Base-by-base conservation (phyloP, 148 eudicot genomes). In the Euryodendron excelsum region DNA sequence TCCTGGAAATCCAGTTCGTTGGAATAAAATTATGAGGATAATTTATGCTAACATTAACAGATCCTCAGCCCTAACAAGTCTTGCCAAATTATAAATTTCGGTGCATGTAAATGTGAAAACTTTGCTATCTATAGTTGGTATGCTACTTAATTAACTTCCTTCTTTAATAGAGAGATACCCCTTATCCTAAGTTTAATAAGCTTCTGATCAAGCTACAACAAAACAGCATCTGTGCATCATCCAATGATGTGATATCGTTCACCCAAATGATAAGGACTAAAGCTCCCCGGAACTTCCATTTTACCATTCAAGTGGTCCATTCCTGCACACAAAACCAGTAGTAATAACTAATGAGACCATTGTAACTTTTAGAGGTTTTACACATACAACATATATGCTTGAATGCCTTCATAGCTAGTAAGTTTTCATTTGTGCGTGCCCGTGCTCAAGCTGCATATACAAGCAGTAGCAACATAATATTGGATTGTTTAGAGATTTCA, bases 231-330 rank as follows among this genome's bases (percentile, higher is more conserved):
- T 14, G 31, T 30, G 55, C 52, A 77, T 77, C 65, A 77, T 53
- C 44, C 34, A 6, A 30, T 37, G 28, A 65, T 30, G 15, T 23
- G 25, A 37, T 31, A 50, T 50, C 45, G 73, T 66, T 53, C 80
- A 23, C 50, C 50, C 34, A 34, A 73, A 23, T 77, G 80, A 77
- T 33, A 77, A 34, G 70, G 37, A 67, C 63, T 52, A 36, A 67
- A 76, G 72, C 72, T 30, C 37, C 60, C 80, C 1, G 64, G 63
- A 33, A 36, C 44, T 67, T 67, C 80, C 65, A 52, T 53, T 36
- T 77, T 77, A 23, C 70, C 80, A 36, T 52, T 56, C 23, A 77
- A 36, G 25, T 77, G 69, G 52, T 77, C 80, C 72, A 77, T 77
- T 77, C 73, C 80, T 77, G 64, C 63, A 37, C 5, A 68, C 14